These are phyloP conservation scores for Pythium aphanidermatum DNA, from an alignment of 352 stramenopile species.

Conservation along the genomic window DNA sequence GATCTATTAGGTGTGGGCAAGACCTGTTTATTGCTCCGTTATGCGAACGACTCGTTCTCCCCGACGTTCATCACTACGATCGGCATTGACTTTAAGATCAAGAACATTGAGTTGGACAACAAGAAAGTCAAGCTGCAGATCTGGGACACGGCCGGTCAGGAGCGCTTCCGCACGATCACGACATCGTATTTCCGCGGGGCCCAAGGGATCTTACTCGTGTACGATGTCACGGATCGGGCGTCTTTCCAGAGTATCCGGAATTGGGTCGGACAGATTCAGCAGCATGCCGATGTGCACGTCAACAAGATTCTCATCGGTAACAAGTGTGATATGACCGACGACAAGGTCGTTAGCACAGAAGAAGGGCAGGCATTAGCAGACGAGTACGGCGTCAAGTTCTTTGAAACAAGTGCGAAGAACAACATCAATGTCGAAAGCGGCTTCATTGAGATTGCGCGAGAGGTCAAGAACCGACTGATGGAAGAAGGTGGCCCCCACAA, in stretches of 20 bases:
- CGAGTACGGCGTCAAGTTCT: slow-evolving; percentile 95
- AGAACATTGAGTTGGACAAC: slow-evolving; percentile 91
- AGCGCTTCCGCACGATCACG: slow-evolving; percentile 99
- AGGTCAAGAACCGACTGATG: slow-evolving; percentile 88
- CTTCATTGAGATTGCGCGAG: slow-evolving; percentile 85
- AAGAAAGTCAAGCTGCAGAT: slow-evolving; percentile 99
- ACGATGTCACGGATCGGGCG: slow-evolving; percentile 96
- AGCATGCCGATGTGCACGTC: slow-evolving; percentile 98
- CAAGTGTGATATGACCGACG: slow-evolving; percentile 98
- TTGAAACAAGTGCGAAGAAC: slow-evolving; percentile 94
- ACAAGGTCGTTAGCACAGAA: slow-evolving; percentile 95
- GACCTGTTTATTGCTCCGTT: slow-evolving; percentile 83
- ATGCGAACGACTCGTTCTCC: slow-evolving; percentile 89
- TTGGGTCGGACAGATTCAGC: slow-evolving; percentile 96
- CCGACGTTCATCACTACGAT: slow-evolving; percentile 90
- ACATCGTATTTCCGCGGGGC: slow-evolving; percentile 98
- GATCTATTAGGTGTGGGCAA: slow-evolving; percentile 91
- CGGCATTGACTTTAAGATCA: slow-evolving; percentile 90
- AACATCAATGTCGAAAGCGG: slow-evolving; percentile 94
- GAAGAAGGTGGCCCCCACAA: slow-evolving; percentile 84
- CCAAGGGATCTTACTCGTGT: slow-evolving; percentile 98
- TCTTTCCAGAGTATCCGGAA: slow-evolving; percentile 98
- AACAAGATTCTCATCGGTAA: slow-evolving; percentile 99
- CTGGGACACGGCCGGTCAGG: slow-evolving; percentile 98
- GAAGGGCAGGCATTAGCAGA: slow-evolving; percentile 93